Conservation (phyloP, 352 stramenopile genomes). For the Pythium phragmitis region DNA sequence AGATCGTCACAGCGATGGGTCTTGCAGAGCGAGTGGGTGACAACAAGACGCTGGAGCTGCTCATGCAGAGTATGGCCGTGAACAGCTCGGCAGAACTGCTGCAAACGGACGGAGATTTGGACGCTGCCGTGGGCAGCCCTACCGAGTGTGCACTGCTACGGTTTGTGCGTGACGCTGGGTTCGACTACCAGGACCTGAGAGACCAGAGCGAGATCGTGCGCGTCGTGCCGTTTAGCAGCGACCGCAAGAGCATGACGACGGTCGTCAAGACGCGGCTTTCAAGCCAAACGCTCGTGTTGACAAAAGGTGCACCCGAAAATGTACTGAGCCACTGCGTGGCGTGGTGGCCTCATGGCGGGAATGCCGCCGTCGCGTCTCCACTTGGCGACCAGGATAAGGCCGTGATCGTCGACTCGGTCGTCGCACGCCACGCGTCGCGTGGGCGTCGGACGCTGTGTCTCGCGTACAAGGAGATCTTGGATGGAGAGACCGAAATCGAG, state of each 20-base stretch:
- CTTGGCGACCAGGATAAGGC: slow-evolving; percentile 16
- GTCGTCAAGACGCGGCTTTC: slow-evolving; percentile 31
- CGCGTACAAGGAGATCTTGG: slow-evolving; percentile 60
- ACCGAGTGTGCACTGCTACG: slow-evolving; percentile 82
- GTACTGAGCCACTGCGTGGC: slow-evolving; percentile 65
- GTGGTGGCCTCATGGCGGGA: slow-evolving; percentile 45
- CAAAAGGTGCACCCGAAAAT: slow-evolving; percentile 76
- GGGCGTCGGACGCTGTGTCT: slow-evolving; percentile 85
- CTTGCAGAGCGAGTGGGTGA: not conserved
- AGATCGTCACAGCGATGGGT: slow-evolving; percentile 27
- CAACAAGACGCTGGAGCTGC: slow-evolving; percentile 21
- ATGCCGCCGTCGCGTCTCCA: slow-evolving; percentile 15
- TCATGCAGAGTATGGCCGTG: slow-evolving; percentile 47
- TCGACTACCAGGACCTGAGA: slow-evolving; percentile 56
- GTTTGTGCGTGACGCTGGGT: slow-evolving; percentile 51
- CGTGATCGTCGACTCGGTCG: slow-evolving; percentile 70
- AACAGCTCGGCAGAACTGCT: slow-evolving; percentile 87
- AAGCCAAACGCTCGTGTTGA: slow-evolving; percentile 57
- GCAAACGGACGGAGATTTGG: slow-evolving; percentile 21
- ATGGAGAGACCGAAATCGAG: slow-evolving; percentile 52
- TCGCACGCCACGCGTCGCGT: slow-evolving; percentile 77
- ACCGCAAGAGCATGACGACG: slow-evolving; percentile 46
- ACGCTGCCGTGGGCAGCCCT: slow-evolving; percentile 12
- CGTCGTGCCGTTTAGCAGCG: slow-evolving; percentile 82
- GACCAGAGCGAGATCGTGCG: slow-evolving; percentile 45